Evolutionary conservation across 2,329 filamentous ascomycete species (phyloP).

Genomic region (Macrophomina pseudophaseolina): DNA sequence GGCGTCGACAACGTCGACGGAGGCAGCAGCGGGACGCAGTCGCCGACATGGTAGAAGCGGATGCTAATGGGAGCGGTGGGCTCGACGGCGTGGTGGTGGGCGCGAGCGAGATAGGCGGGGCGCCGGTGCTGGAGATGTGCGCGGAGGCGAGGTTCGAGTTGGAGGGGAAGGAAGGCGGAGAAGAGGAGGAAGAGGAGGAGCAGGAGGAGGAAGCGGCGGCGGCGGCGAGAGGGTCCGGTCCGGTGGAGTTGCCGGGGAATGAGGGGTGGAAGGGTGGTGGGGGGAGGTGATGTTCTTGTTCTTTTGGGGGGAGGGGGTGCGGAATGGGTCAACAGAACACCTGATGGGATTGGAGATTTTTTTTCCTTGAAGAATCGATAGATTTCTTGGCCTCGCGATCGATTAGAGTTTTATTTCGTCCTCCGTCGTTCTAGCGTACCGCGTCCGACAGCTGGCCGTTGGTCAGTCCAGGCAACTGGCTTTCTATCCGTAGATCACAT

Average conservation of each 20-base stretch:
- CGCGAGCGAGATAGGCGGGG: neutral
- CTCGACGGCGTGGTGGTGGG: neutral
- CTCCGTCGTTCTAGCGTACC: too few relatives aligned
- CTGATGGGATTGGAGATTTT: neutral
- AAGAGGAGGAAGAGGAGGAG: neutral
- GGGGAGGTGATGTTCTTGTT: neutral
- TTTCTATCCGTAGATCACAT: too few relatives aligned
- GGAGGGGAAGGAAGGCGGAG: neutral
- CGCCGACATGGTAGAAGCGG: neutral
- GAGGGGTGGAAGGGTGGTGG: neutral
- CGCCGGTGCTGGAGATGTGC: slow-evolving; percentile 1
- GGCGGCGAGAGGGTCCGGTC: neutral
- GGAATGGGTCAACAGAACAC: neutral
- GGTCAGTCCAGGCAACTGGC: too few relatives aligned
- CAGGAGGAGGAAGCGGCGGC: neutral
- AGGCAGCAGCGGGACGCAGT: neutral
- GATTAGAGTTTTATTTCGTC: too few relatives aligned
- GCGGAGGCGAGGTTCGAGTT: neutral
- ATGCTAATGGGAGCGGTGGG: neutral
- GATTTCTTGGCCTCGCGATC: too few relatives aligned
- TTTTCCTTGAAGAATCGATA: neutral
- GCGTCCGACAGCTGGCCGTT: too few relatives aligned
- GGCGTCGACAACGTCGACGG: neutral
- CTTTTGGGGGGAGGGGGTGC: neutral
- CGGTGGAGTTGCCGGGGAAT: neutral